These are phyloP conservation scores for Cardamine occulta DNA, from an alignment of 345 rosid genomes.

Conservation along the genomic window DNA sequence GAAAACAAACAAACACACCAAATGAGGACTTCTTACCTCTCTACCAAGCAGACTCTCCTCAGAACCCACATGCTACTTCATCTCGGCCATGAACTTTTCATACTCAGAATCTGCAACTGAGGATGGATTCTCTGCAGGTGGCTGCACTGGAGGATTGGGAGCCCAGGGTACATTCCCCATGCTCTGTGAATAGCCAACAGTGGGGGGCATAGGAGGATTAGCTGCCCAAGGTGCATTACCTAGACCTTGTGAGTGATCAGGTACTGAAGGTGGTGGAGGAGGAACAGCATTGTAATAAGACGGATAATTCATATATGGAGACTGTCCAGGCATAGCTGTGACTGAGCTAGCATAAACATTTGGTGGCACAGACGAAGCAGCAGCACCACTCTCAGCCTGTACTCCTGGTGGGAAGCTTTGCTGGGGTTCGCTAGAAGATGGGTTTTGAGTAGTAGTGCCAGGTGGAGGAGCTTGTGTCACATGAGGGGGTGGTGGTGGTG, in stretches of 20 bases:
- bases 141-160: conserved; percentile 56
- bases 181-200: conserved; percentile 61
- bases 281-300: conserved; percentile 81
- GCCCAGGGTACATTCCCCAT: conserved; percentile 81
- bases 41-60: conserved; percentile 18
- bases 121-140: conserved; percentile 59
- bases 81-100: conserved; percentile 97
- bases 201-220: conserved; percentile 50
- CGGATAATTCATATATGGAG: conserved; percentile 70
- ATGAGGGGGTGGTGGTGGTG: conserved; percentile 55
- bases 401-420: conserved; percentile 92
- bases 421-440: conserved; percentile 65
- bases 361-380: conserved; percentile 58
- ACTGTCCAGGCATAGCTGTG: conserved; percentile 59
- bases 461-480: conserved; percentile 70
- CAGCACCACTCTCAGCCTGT: conserved; percentile 64
- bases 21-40: conserved; percentile 57
- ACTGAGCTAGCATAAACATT: conserved; percentile 57
- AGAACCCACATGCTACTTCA: conserved; percentile 61
- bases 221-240: conserved; percentile 44
- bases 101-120: conserved; percentile 85
- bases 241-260: conserved; percentile 44
- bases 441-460: conserved; percentile 57
- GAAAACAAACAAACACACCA: conserved; percentile 14
- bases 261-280: conserved; percentile 65